A percentile compares a stretch with the other conserved stretches of the same genome.
These are phyloP conservation scores for Beauveria bassiana DNA, from an alignment of 2,329 filamentous ascomycete species.

Conservation along the genomic window DNA sequence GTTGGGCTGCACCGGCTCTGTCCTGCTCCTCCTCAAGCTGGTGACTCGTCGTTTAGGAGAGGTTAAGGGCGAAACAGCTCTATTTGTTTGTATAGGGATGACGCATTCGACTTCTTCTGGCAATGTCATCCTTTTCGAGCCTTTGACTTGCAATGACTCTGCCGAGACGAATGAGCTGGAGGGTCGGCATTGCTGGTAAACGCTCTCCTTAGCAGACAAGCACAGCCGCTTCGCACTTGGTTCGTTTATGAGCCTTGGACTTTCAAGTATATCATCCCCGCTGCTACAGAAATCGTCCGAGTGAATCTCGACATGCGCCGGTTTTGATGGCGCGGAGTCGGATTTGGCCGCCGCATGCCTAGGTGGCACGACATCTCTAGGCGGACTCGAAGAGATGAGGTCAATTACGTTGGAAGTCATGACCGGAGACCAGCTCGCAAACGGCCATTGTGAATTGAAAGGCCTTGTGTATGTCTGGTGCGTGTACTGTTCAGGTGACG, in stretches of 20 bases:
- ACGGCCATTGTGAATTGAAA: background rate
- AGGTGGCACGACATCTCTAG: background rate
- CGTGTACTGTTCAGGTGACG: background rate
- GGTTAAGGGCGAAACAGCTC: background rate
- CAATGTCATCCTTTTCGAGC: background rate
- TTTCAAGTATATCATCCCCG: background rate
- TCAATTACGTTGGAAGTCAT: slow-evolving; percentile 29
- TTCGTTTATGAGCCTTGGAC: background rate
- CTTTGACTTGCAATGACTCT: background rate
- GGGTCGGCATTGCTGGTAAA: background rate
- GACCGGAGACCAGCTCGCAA: slow-evolving; percentile 1
- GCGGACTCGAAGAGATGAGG: slow-evolving; percentile 30
- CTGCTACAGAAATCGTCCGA: slow-evolving; percentile 10
- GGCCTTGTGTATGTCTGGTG: background rate
- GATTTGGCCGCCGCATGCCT: background rate
- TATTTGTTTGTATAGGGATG: slow-evolving; percentile 21
- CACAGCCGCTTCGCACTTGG: background rate
- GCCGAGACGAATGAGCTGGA: background rate
- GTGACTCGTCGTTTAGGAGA: background rate
- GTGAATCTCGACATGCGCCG: background rate
- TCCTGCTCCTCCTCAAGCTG: background rate
- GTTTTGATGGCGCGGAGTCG: background rate
- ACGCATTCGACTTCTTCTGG: slow-evolving; percentile 28
- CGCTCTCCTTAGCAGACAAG: background rate
- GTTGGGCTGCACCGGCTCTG: background rate